These are phyloP conservation scores for Globisporangium sylvaticum DNA, from an alignment of 352 stramenopile genomes.

Conservation along the genomic window DNA sequence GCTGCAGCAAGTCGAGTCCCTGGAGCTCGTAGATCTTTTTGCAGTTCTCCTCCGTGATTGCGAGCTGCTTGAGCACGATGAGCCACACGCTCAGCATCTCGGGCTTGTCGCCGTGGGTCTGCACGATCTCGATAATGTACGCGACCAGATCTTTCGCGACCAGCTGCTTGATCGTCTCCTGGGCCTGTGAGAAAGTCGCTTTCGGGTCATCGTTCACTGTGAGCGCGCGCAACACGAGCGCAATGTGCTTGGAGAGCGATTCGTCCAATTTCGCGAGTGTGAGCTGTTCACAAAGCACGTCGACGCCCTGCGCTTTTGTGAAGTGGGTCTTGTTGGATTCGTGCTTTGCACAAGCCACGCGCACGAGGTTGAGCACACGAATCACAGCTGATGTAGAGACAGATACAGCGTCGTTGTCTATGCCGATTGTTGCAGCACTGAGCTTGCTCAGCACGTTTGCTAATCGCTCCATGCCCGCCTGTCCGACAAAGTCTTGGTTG, in stretches of 20 bases:
- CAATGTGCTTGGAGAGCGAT: constrained; percentile 44
- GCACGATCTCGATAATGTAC: constrained; percentile 41
- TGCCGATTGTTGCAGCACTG: background rate
- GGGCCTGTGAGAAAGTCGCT: constrained; percentile 63
- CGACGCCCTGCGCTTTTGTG: constrained; percentile 39
- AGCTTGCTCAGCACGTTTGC: constrained; percentile 8
- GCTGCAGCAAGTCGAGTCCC: constrained; percentile 51
- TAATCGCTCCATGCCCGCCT: constrained; percentile 35
- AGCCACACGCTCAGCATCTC: constrained; percentile 63
- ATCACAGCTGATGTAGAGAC: background rate
- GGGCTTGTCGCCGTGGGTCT: constrained; percentile 21
- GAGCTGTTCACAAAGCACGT: constrained; percentile 33
- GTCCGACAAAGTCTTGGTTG: constrained; percentile 63
- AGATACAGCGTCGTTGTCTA: background rate
- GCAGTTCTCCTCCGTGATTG: constrained; percentile 74
- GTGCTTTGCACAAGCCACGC: constrained; percentile 49
- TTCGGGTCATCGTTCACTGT: constrained; percentile 69
- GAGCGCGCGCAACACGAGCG: constrained; percentile 47
- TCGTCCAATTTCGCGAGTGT: constrained; percentile 26
- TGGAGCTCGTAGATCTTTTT: constrained; percentile 58
- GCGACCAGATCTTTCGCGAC: constrained; percentile 47
- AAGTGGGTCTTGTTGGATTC: constrained; percentile 70
- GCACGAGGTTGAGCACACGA: constrained; percentile 32
- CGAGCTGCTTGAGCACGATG: constrained; percentile 69
- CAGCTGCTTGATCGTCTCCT: constrained; percentile 65